Percentiles rank a stretch among this genome's conserved stretches.
Conservation (phyloP, 192 early-diverging fungal genomes). For the Dissophora ornata region DNA sequence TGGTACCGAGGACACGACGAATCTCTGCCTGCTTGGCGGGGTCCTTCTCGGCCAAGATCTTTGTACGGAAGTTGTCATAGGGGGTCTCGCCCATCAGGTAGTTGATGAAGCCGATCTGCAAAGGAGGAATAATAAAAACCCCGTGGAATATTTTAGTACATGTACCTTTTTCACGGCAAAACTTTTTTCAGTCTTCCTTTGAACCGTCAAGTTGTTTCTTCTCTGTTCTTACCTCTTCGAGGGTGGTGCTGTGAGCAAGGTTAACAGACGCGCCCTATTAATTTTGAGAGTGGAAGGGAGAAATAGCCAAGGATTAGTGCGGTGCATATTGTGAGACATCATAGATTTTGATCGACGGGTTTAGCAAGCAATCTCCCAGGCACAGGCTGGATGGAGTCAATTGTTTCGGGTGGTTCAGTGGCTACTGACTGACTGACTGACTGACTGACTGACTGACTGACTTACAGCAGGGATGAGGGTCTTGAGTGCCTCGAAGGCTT, state of each 20-base stretch:
- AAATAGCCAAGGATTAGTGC: too few relatives aligned
- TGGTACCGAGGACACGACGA: constrained; percentile 48
- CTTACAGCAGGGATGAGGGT: constrained; percentile 49
- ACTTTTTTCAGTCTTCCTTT: background rate
- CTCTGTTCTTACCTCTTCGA: constrained; percentile 40
- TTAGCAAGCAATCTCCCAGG: constrained; percentile 11
- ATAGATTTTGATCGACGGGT: background rate
- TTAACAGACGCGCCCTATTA: constrained; percentile 52
- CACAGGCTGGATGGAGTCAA: background rate
- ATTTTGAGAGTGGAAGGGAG: background rate
- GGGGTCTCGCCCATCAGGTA: constrained; percentile 54
- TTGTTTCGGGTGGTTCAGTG: background rate
- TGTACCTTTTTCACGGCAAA: background rate
- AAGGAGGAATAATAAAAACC: background rate
- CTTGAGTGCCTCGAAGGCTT: constrained; percentile 56
- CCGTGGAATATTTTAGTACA: background rate
- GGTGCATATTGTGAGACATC: too few relatives aligned
- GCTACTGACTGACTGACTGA: background rate
- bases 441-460: constrained; percentile 11
- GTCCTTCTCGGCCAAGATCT: constrained; percentile 51
- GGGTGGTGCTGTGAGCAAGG: constrained; percentile 54
- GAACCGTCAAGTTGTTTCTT: background rate
- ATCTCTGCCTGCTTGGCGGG: constrained; percentile 49
- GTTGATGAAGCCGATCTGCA: constrained; percentile 57
- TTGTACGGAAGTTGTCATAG: constrained; percentile 44